These are phyloP conservation scores for Neurospora sp. DNA, from an alignment of 2,329 filamentous ascomycete genomes.

Conservation along the genomic window DNA sequence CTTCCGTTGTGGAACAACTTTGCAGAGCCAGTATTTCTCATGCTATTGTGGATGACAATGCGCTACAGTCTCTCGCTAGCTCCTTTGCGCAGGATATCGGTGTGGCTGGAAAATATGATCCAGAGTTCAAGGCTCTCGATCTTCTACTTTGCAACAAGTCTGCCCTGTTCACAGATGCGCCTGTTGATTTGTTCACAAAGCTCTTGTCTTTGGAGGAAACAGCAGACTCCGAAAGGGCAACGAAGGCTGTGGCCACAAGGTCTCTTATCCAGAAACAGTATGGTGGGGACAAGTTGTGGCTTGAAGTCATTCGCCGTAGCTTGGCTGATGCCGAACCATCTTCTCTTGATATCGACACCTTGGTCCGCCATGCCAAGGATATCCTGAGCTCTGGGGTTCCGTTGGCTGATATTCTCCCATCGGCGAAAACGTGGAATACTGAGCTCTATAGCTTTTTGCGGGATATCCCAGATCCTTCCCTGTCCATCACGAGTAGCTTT, in stretches of 20 bases:
- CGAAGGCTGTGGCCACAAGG: constrained; percentile 25
- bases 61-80: constrained; percentile 21
- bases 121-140: constrained; percentile 36
- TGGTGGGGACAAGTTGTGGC: constrained; percentile 33
- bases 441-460: constrained; percentile 49
- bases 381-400: constrained; percentile 27
- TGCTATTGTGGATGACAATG: constrained; percentile 27
- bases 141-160: constrained; percentile 36
- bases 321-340: constrained; percentile 38
- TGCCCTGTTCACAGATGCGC: constrained; percentile 32
- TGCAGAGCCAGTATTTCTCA: constrained; percentile 38
- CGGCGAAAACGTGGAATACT: constrained; percentile 52
- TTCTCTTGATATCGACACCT: constrained; percentile 44
- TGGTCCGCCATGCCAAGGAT: constrained; percentile 38
- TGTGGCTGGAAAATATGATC: constrained; percentile 14
- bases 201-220: constrained; percentile 46
- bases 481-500: constrained; percentile 66
- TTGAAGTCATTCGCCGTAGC: constrained; percentile 45
- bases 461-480: constrained; percentile 45
- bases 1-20: constrained; percentile 30
- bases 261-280: constrained; percentile 35
- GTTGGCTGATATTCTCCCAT: constrained; percentile 50
- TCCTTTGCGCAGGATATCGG: constrained; percentile 21
- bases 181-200: constrained; percentile 41
- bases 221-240: constrained; percentile 32